A percentile compares a stretch with the other conserved stretches of the same genome.
Evolutionary conservation across 192 early-diverging fungal genomes (phyloP).

Genomic region (Backusella australiensis): DNA sequence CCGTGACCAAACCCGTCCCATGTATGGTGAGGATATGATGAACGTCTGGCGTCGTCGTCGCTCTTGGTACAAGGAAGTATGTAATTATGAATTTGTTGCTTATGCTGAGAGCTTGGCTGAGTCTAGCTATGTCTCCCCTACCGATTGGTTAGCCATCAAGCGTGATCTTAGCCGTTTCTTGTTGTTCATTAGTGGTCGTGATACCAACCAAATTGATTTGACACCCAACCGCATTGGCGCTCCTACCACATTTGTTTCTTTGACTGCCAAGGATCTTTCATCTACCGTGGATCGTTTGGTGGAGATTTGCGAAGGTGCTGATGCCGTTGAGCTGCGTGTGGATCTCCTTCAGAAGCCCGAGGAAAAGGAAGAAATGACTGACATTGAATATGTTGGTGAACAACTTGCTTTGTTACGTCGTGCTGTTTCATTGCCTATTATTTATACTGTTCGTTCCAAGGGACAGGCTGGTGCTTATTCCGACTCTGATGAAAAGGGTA

Average conservation of each 20-base stretch:
- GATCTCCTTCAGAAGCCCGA: slow-evolving; percentile 71
- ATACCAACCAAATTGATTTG: slow-evolving; percentile 28
- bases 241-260: slow-evolving; percentile 81
- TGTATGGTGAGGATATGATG: slow-evolving; percentile 77
- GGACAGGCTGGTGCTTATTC: slow-evolving; percentile 88
- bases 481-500: slow-evolving; percentile 54
- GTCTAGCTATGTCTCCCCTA: slow-evolving; percentile 42
- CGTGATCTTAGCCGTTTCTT: slow-evolving; percentile 73
- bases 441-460: slow-evolving; percentile 90
- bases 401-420: slow-evolving; percentile 81
- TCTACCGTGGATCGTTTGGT: slow-evolving; percentile 52
- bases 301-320: slow-evolving; percentile 71
- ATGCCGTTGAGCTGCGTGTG: slow-evolving; percentile 91
- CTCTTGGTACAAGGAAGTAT: slow-evolving; percentile 74
- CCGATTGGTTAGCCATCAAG: slow-evolving; percentile 73
- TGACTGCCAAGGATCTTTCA: slow-evolving; percentile 71
- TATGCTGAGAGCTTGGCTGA: slow-evolving; percentile 32
- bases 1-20: slow-evolving; percentile 80
- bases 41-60: slow-evolving; percentile 78
- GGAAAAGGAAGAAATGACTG: slow-evolving; percentile 29
- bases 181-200: slow-evolving; percentile 56
- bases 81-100: slow-evolving; percentile 79
- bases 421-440: slow-evolving; percentile 72
- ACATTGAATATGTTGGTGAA: slow-evolving; percentile 65
- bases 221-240: slow-evolving; percentile 34